Evolutionary conservation across 441 rosid genomes (phyloP).

Genomic region (Melastoma candidum): DNA sequence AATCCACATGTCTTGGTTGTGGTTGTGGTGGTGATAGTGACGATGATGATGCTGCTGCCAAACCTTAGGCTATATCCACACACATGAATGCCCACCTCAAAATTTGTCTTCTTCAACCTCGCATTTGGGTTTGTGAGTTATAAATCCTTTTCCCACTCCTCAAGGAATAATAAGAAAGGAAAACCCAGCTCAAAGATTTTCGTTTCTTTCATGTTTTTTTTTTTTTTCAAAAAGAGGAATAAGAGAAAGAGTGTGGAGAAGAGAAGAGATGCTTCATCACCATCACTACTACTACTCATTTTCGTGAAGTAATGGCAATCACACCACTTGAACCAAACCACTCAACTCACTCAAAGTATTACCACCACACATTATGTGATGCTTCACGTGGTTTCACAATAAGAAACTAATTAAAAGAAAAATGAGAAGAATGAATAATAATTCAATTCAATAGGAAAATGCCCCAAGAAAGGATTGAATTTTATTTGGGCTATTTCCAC

Average conservation of each 20-base stretch:
- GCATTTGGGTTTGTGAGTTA: slow-evolving; percentile 5
- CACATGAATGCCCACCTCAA: no score
- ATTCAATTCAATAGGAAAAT: no score
- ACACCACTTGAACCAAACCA: slow-evolving; percentile 37
- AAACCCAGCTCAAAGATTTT: not conserved
- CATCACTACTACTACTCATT: slow-evolving; percentile 12
- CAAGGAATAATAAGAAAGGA: no score
- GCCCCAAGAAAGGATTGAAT: no score
- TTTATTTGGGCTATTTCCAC: no score
- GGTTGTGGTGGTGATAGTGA: not conserved
- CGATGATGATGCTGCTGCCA: slow-evolving; percentile 42
- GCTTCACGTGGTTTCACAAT: not conserved
- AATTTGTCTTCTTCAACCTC: slow-evolving; percentile 19
- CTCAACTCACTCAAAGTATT: slow-evolving; percentile 69
- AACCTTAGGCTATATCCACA: slow-evolving; percentile 23
- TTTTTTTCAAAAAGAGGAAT: slow-evolving; percentile 8
- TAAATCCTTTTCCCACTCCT: slow-evolving; percentile 2
- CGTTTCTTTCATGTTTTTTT: not conserved
- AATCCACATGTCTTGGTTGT: slow-evolving; percentile 46
- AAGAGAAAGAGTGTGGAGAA: not conserved
- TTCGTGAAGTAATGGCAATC: slow-evolving; percentile 88
- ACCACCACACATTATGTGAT: slow-evolving; percentile 24
- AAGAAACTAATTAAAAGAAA: slow-evolving; percentile 11
- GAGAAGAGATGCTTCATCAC: slow-evolving; percentile 38
- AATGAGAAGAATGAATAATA: not conserved